Conservation (phyloP, 495 filamentous ascomycete species). For the Lophium mytilinum region DNA sequence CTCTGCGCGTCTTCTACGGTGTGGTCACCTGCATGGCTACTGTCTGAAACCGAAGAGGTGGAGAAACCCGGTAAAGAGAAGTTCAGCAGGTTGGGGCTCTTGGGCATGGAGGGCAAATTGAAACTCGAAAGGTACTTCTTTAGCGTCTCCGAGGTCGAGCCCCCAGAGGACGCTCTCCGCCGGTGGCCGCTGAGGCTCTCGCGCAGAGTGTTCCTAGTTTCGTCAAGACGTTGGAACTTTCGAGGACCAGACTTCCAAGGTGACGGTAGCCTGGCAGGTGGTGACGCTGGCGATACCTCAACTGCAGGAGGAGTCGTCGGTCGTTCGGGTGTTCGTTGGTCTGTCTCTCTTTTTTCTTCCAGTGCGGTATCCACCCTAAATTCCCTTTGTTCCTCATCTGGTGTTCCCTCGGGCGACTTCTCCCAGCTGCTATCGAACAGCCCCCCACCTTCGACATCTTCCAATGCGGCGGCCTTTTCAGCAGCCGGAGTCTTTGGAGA, state of each 20-base stretch:
- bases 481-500: slow-evolving; percentile 62
- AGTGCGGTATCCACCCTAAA: not conserved
- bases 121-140: slow-evolving; percentile 21
- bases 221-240: slow-evolving; percentile 11
- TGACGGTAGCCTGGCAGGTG: slow-evolving; percentile 33
- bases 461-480: slow-evolving; percentile 66
- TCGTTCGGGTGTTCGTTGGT: not conserved
- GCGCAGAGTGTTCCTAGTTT: slow-evolving; percentile 16
- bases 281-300: slow-evolving; percentile 19
- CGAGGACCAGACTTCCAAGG: slow-evolving; percentile 47
- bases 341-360: slow-evolving; percentile 1
- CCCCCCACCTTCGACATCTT: slow-evolving; percentile 43
- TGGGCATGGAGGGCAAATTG: slow-evolving; percentile 18
- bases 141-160: slow-evolving; percentile 12
- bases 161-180: slow-evolving; percentile 14
- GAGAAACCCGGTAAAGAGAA: slow-evolving; percentile 22
- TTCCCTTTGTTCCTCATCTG: slow-evolving; percentile 4
- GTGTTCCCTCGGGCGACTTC: slow-evolving; percentile 5
- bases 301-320: slow-evolving; percentile 5
- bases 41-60: slow-evolving; percentile 3
- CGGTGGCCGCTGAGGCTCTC: slow-evolving; percentile 28
- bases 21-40: not conserved
- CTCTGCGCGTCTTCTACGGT: not conserved
- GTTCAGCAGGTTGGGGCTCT: slow-evolving; percentile 11
- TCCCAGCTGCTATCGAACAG: slow-evolving; percentile 18